Evolutionary conservation across 2,329 filamentous ascomycete species (phyloP).

Genomic region (Rachicladosporium sp.): DNA sequence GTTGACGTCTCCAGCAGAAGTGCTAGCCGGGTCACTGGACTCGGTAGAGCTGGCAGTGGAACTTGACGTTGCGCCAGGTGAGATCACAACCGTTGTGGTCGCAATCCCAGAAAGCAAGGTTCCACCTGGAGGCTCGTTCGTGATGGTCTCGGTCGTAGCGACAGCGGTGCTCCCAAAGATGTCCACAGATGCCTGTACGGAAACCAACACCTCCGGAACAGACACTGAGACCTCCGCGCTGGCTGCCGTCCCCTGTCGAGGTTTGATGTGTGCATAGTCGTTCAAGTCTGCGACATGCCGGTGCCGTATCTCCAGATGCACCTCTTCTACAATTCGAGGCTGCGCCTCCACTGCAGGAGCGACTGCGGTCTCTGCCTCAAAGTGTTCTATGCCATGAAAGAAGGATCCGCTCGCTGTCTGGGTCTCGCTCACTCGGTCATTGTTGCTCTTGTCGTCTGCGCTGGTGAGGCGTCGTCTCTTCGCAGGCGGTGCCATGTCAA

Average conservation of each 20-base stretch:
- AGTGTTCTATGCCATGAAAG: conserved; percentile 9
- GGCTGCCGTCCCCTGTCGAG: conserved; percentile 13
- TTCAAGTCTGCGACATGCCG: conserved; percentile 5
- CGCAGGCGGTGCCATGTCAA: conserved; percentile 17
- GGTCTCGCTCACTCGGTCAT: conserved; percentile 3
- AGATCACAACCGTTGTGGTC: conserved; percentile 1
- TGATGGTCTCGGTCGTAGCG: conserved; percentile 4
- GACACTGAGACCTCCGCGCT: conserved; percentile 4
- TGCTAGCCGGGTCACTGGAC: background rate
- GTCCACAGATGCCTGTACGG: conserved; percentile 6
- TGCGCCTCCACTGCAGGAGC: conserved; percentile 1
- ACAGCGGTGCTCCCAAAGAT: conserved; percentile 7
- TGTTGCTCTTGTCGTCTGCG: conserved; percentile 2
- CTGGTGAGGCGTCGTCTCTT: conserved; percentile 17
- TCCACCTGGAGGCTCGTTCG: conserved; percentile 2
- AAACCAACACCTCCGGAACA: conserved; percentile 3
- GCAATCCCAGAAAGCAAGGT: conserved; percentile 1
- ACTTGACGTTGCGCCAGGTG: background rate
- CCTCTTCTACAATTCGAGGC: conserved; percentile 12
- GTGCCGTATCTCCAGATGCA: conserved; percentile 11
- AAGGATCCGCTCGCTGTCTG: conserved; percentile 1
- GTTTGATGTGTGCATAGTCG: conserved; percentile 8
- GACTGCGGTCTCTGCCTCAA: background rate
- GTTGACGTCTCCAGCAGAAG: too few species aligned
- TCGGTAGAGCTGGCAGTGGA: background rate